phyloP scores from a whole-genome alignment of 2,329 filamentous ascomycete genomes.

The Scedosporium dehoogii region DNA sequence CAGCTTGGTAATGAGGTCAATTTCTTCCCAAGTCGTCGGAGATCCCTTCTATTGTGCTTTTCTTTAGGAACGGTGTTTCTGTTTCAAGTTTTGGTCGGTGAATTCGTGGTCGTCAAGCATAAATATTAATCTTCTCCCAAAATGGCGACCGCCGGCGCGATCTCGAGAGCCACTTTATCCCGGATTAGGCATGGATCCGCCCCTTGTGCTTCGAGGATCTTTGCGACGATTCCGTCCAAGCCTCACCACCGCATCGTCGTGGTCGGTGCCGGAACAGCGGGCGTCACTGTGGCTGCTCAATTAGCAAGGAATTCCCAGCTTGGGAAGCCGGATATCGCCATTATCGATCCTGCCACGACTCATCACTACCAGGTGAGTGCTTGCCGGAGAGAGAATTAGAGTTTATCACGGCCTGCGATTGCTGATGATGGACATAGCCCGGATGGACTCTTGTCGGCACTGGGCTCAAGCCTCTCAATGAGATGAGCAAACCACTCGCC shows the following conservation, averaged over 20 bases:
- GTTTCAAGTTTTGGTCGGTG: no score
- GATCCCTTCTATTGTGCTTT: no score
- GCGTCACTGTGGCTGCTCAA: slow-evolving; percentile 19
- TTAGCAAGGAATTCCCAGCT: neutral
- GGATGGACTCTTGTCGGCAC: slow-evolving; percentile 28
- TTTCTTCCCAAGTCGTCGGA: no score
- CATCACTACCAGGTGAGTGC: slow-evolving; percentile 7
- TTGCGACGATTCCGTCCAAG: slow-evolving; percentile 13
- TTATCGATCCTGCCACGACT: slow-evolving; percentile 1
- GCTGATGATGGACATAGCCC: slow-evolving; percentile 10
- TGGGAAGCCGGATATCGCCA: slow-evolving; percentile 6
- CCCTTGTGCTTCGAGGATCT: slow-evolving; percentile 19
- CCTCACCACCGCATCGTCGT: slow-evolving; percentile 13
- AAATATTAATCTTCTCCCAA: neutral
- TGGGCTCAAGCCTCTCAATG: slow-evolving; percentile 19
- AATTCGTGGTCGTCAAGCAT: no score
- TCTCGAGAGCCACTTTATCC: neutral
- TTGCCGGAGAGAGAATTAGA: slow-evolving; percentile 7
- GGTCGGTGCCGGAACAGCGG: slow-evolving; percentile 22
- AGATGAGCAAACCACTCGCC: slow-evolving; percentile 18
- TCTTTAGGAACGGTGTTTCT: no score
- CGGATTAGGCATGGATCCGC: slow-evolving; percentile 20
- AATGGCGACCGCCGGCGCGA: neutral
- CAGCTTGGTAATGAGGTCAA: no score
- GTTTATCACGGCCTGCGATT: no score